Conservation (phyloP, 108 stramenopile genomes). For the Cyclotella cryptica region DNA sequence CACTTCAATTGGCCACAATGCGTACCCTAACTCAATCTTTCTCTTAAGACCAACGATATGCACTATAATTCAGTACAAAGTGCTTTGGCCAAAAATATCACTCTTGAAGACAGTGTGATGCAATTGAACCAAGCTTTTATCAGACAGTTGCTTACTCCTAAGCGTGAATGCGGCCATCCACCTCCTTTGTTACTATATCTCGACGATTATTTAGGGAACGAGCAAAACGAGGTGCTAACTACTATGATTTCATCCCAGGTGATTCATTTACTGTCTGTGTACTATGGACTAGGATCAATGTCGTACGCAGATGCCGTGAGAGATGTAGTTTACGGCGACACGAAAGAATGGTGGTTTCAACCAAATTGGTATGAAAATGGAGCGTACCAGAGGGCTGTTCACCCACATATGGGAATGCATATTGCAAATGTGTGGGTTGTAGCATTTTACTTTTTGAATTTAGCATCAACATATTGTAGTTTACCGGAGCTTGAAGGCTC, state of each 20-base stretch:
- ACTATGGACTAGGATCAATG: slow-evolving; percentile 75
- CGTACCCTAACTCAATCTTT: background rate
- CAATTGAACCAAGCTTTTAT: slow-evolving; percentile 74
- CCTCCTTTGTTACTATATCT: slow-evolving; percentile 74
- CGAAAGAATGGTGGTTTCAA: slow-evolving; percentile 69
- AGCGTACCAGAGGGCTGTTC: slow-evolving; percentile 64
- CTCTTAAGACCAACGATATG: slow-evolving; percentile 73
- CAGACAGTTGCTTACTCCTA: slow-evolving; percentile 56
- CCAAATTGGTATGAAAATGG: slow-evolving; percentile 62
- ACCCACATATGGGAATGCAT: slow-evolving; percentile 85
- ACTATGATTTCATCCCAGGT: slow-evolving; percentile 67
- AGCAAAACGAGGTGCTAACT: slow-evolving; percentile 66
- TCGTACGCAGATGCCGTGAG: slow-evolving; percentile 78
- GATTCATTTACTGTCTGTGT: slow-evolving; percentile 66
- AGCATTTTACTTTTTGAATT: slow-evolving; percentile 74
- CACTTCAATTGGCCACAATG: background rate
- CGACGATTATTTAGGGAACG: slow-evolving; percentile 87
- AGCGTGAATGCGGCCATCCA: slow-evolving; percentile 27
- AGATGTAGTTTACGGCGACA: slow-evolving; percentile 77
- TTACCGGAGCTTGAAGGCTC: slow-evolving; percentile 14
- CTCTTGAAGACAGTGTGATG: slow-evolving; percentile 67
- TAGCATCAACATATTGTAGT: slow-evolving; percentile 72
- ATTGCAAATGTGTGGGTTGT: slow-evolving; percentile 67
- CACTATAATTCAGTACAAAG: slow-evolving; percentile 66
- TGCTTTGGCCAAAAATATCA: slow-evolving; percentile 52